Evolutionary conservation across 768 basidiomycete species (phyloP).

Genomic region (Phylloporus sp.): DNA sequence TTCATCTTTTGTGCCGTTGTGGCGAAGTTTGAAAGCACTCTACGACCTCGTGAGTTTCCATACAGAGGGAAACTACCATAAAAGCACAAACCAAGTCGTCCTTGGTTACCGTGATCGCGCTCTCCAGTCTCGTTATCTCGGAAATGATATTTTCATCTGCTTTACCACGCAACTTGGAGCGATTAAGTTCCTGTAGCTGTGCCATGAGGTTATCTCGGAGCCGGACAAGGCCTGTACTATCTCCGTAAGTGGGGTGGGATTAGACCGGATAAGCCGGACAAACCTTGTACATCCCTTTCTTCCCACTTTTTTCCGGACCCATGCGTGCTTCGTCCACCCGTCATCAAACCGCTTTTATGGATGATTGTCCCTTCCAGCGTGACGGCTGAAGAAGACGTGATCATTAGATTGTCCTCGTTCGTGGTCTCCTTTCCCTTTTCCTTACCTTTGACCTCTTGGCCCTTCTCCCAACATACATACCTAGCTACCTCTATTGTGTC

Average conservation of each 20-base stretch:
- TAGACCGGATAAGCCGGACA: slow-evolving; percentile 17
- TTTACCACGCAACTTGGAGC: slow-evolving; percentile 79
- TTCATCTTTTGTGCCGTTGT: slow-evolving; percentile 80
- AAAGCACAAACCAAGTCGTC: slow-evolving; percentile 72
- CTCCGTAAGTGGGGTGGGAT: slow-evolving; percentile 10
- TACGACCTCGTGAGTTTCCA: slow-evolving; percentile 27
- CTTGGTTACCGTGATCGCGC: slow-evolving; percentile 63
- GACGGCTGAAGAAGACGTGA: slow-evolving; percentile 56
- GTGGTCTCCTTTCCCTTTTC: slow-evolving; percentile 44
- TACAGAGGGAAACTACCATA: neutral
- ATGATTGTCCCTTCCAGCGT: slow-evolving; percentile 96
- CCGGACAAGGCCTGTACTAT: slow-evolving; percentile 44
- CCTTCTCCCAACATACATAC: slow-evolving; percentile 89
- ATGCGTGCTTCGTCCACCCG: slow-evolving; percentile 84
- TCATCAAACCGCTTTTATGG: slow-evolving; percentile 96
- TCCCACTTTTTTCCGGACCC: slow-evolving; percentile 86
- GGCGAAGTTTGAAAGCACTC: slow-evolving; percentile 71
- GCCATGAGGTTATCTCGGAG: slow-evolving; percentile 66
- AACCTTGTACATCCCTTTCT: slow-evolving; percentile 89
- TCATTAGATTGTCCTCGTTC: neutral
- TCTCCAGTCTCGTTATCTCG: slow-evolving; percentile 77
- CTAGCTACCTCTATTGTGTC: slow-evolving; percentile 93
- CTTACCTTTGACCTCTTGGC: slow-evolving; percentile 94
- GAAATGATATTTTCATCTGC: slow-evolving; percentile 76
- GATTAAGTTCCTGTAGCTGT: slow-evolving; percentile 79